Evolutionary conservation across 169 alveolate genomes (phyloP), one percentile per base, ranked within the genome.

Genomic region (Eimeria maxima): DNA sequence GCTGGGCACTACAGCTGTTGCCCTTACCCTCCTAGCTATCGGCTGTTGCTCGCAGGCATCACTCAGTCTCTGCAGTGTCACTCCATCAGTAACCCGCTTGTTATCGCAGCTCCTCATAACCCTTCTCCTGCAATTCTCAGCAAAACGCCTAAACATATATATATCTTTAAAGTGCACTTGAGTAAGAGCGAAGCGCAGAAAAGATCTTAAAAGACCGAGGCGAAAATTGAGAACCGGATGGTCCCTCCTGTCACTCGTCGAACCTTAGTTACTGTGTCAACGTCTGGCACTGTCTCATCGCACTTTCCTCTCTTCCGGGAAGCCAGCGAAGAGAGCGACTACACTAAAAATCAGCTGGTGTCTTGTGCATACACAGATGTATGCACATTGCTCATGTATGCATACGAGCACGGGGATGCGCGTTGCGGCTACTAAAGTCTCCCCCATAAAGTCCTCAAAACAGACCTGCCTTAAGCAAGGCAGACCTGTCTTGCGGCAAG

Each of bases 331-430:
- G 60, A 44, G 86, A 38, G 86, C 86, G 86, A 74, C 86, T 74
- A 74, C 86, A 74, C 86, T 57, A 74, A 74, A 74, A 74, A 74
- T 74, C 86, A 74, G 78, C 47, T 29, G 78, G 13, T 69, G 47
- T 69, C 22, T 16, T 65, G 74, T 65, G 74, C 18, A 42, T 65
- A 65, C 74, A 65, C 74, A 65, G 74, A 13, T 65, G 78, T 69
- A 47, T 69, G 7, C 47, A 29, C 47, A 29, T 27, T 16, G 78
- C 78, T 69, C 78, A 69, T 69, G 29, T 3, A 11, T 29, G 20
- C 53, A 20, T 74, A 11, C n/a, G 14, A 57, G 63, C 86, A 74
- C 60, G 44, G 86, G 22, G 22, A 42, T 74, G 86, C 44, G 38
- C 86, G 29, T 22, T 44, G 57, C 24, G 84, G 86, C 63, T 8